Evolutionary conservation across 2,329 filamentous ascomycete species (phyloP).

Genomic region (Ceratocystis harringtonii): DNA sequence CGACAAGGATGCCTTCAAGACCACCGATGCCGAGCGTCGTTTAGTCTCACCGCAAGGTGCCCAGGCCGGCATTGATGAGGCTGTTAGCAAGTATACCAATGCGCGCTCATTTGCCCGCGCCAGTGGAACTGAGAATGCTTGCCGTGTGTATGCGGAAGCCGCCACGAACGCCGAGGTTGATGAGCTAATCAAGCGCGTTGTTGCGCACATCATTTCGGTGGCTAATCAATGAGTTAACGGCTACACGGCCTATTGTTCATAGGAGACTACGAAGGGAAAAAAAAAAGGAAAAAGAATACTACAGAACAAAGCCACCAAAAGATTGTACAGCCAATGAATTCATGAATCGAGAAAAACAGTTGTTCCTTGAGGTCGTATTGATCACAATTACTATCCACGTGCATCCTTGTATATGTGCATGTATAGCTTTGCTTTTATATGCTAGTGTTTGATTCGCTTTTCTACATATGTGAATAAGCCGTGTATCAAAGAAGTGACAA

Average conservation of each 20-base stretch:
- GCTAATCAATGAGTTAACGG: conserved; percentile 10
- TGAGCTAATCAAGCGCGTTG: conserved; percentile 73
- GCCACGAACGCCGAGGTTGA: conserved; percentile 79
- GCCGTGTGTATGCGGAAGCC: conserved; percentile 90
- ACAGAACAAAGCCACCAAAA: neutral
- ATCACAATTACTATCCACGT: neutral
- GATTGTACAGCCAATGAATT: neutral
- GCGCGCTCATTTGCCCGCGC: conserved; percentile 84
- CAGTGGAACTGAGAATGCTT: conserved; percentile 89
- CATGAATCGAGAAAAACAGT: neutral
- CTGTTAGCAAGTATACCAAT: conserved; percentile 80
- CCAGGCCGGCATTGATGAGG: conserved; percentile 72
- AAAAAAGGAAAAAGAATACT: neutral
- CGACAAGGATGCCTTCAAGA: conserved; percentile 78
- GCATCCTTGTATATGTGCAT: neutral
- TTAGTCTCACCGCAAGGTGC: conserved; percentile 64
- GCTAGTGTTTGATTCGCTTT: neutral
- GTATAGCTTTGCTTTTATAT: neutral
- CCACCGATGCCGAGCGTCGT: conserved; percentile 81
- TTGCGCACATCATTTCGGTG: conserved; percentile 42
- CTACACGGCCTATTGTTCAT: conserved; percentile 35
- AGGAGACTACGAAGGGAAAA: neutral
- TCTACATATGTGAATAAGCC: neutral
- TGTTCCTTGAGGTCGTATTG: too few relatives aligned
- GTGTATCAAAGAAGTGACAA: neutral